Evolutionary conservation across 345 rosid genomes (phyloP).

Genomic region (Citropsis articulata): DNA sequence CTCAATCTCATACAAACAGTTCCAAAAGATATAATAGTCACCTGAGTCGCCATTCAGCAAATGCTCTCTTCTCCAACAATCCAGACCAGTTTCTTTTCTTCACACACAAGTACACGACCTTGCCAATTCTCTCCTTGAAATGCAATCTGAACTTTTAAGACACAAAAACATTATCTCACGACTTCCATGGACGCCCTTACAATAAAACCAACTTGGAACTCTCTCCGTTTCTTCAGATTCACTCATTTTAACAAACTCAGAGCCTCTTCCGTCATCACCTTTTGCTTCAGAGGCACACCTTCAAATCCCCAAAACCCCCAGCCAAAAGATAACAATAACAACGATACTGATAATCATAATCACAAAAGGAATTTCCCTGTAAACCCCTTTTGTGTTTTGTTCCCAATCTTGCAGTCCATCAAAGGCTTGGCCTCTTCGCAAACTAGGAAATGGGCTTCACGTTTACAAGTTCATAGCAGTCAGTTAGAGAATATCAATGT

Average conservation of each 20-base stretch:
- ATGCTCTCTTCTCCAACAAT: constrained; percentile 23
- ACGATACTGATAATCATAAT: neutral
- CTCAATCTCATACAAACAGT: too few species aligned
- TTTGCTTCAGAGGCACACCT: constrained; percentile 25
- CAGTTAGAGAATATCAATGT: constrained; percentile 37
- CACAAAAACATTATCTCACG: neutral
- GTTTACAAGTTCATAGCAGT: constrained; percentile 33
- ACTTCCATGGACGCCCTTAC: constrained; percentile 45
- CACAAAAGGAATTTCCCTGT: constrained; percentile 5
- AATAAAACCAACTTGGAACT: constrained; percentile 30
- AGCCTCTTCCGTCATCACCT: constrained; percentile 29
- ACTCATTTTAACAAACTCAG: constrained; percentile 23
- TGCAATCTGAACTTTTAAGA: constrained; percentile 31
- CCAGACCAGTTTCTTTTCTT: neutral
- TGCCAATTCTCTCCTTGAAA: constrained; percentile 12
- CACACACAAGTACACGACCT: neutral
- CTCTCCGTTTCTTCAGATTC: constrained; percentile 28
- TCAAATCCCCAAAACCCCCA: constrained; percentile 26
- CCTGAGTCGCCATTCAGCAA: too few species aligned
- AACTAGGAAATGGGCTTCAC: constrained; percentile 47
- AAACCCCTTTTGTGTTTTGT: constrained; percentile 37
- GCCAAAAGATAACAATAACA: neutral
- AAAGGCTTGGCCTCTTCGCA: constrained; percentile 44
- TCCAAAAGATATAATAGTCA: too few species aligned
- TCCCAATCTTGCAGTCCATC: constrained; percentile 41